These are phyloP conservation scores for Huntiella abstrusa DNA, from an alignment of 2,329 filamentous ascomycete species.

Conservation along the genomic window DNA sequence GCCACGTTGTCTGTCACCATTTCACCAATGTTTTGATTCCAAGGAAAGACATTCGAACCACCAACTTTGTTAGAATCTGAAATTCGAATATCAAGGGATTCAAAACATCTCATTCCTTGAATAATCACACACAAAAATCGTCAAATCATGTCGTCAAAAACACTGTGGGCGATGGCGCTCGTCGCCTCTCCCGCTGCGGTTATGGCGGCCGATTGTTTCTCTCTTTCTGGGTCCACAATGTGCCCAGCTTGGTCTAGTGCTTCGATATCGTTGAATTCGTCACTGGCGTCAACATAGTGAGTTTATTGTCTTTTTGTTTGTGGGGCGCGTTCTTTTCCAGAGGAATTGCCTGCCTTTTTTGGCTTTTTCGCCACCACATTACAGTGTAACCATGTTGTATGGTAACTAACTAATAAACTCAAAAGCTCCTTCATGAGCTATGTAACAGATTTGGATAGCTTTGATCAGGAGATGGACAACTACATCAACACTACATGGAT, in stretches of 20 bases:
- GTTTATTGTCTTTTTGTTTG: neutral
- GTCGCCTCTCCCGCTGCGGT: conserved; percentile 7
- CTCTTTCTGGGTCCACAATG: conserved; percentile 7
- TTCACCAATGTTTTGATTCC: neutral
- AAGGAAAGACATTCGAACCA: neutral
- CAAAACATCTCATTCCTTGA: neutral
- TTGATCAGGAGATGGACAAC: conserved; percentile 53
- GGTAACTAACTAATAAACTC: neutral
- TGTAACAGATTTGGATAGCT: conserved; percentile 57
- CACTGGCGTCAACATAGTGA: conserved; percentile 10
- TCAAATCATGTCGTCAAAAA: conserved; percentile 4
- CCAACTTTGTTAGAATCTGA: neutral
- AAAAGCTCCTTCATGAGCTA: conserved; percentile 64
- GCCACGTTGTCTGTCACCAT: neutral
- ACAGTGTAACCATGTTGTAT: neutral
- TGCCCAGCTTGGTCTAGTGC: conserved; percentile 10
- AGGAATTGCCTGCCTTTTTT: neutral
- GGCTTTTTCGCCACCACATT: neutral
- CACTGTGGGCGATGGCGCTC: conserved; percentile 6
- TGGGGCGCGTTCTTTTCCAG: too few species aligned
- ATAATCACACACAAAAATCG: neutral
- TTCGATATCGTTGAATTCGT: conserved; percentile 6
- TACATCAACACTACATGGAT: conserved; percentile 65
- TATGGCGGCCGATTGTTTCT: conserved; percentile 8
- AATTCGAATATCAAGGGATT: neutral